Conservation (phyloP, 345 rosid genomes). For the Eucalyptus victrix region DNA sequence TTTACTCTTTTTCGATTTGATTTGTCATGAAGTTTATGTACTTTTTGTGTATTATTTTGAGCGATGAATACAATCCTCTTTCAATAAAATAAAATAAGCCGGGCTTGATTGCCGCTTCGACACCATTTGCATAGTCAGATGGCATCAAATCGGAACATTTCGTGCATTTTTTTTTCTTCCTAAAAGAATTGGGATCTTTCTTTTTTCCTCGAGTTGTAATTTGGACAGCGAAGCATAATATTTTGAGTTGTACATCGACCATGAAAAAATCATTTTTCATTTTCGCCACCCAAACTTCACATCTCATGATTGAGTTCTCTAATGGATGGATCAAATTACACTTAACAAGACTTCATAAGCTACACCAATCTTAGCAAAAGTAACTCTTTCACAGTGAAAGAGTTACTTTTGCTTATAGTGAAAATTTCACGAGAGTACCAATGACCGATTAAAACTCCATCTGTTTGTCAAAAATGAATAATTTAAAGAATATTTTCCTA, state of each 20-base stretch:
- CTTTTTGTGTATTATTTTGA: too few species aligned
- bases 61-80: background rate
- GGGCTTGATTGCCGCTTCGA: background rate
- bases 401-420: background rate
- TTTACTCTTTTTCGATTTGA: background rate
- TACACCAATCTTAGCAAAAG: background rate
- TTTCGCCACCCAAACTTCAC: too few species aligned
- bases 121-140: background rate
- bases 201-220: background rate
- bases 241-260: background rate
- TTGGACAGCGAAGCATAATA: background rate
- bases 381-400: rapidly evolving
- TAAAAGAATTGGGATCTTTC: background rate
- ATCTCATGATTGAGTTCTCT: background rate
- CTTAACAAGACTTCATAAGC: background rate
- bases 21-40: background rate
- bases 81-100: too few species aligned
- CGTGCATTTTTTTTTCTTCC: background rate
- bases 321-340: rapidly evolving
- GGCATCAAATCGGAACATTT: background rate
- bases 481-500: too few species aligned
- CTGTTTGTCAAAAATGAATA: too few species aligned
- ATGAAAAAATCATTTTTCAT: background rate
- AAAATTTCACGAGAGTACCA: background rate
- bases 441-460: too few species aligned